phyloP scores from a whole-genome alignment of 2,329 filamentous ascomycete species.

The Corynespora cassiicola region DNA sequence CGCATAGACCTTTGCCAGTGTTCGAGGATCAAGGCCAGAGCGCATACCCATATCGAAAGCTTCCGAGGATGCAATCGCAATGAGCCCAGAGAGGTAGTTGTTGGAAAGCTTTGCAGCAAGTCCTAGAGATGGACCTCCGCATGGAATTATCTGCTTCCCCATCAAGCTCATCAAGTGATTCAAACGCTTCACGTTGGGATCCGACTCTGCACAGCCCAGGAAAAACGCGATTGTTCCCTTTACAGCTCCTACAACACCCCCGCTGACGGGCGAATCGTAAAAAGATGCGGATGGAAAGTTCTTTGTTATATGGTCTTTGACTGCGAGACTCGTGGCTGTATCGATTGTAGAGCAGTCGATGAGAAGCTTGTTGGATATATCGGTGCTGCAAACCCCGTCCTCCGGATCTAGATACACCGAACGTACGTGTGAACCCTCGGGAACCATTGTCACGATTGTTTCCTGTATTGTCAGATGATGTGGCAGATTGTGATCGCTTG shows the following conservation, averaged over 20 bases:
- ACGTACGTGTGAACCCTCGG: constrained; percentile 59
- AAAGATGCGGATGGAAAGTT: constrained; percentile 53
- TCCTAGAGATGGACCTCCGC: constrained; percentile 62
- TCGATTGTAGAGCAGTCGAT: constrained; percentile 66
- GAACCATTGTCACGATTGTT: constrained; percentile 61
- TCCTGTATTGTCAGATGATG: constrained; percentile 49
- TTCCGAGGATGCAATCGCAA: constrained; percentile 64
- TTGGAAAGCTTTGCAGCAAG: constrained; percentile 67
- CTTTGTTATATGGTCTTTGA: constrained; percentile 48
- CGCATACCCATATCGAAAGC: constrained; percentile 67
- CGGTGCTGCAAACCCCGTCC: constrained; percentile 51
- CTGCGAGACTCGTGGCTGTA: constrained; percentile 56
- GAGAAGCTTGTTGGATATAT: constrained; percentile 54
- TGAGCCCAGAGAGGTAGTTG: constrained; percentile 66
- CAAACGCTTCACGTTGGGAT: constrained; percentile 53
- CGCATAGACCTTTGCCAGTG: constrained; percentile 59
- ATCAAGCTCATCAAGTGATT: constrained; percentile 57
- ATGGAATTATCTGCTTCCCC: constrained; percentile 62
- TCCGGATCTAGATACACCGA: constrained; percentile 57
- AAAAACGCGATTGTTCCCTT: constrained; percentile 63
- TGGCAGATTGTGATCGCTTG: not conserved
- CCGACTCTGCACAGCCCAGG: constrained; percentile 56
- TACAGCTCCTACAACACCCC: constrained; percentile 60
- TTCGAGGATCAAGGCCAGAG: constrained; percentile 61
- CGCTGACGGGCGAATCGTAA: constrained; percentile 62